phyloP scores from a whole-genome alignment of 371 early-diverging fungal genomes.

The Mortierella sp. region DNA sequence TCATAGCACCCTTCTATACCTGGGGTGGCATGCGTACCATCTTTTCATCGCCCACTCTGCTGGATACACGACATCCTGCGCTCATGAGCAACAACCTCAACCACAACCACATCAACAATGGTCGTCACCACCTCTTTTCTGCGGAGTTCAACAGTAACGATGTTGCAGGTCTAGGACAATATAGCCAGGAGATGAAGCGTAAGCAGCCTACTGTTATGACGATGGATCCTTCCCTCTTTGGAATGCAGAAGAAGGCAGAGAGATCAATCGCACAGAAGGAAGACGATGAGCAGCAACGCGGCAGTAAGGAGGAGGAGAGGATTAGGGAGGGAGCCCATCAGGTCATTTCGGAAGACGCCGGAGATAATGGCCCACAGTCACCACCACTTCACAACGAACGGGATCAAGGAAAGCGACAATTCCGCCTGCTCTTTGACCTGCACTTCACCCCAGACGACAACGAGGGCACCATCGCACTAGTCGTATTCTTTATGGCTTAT shows the following conservation, averaged over 20 bases:
- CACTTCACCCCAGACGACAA: constrained; percentile 13
- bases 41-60: constrained; percentile 19
- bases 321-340: background rate
- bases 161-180: background rate
- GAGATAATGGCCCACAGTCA: background rate
- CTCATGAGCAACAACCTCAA: background rate
- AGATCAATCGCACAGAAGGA: background rate
- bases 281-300: background rate
- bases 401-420: constrained; percentile 4
- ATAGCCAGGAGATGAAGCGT: background rate
- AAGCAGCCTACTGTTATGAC: constrained; percentile 4
- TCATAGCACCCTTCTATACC: constrained; percentile 4
- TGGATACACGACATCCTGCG: background rate
- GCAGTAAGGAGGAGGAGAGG: background rate
- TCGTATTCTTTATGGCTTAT: constrained; percentile 45
- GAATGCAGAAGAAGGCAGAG: background rate
- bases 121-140: background rate
- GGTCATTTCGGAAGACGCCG: background rate
- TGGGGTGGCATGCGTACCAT: constrained; percentile 11
- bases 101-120: background rate
- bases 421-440: constrained; percentile 27
- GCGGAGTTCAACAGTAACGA: background rate
- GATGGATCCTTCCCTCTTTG: constrained; percentile 16
- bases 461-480: background rate
- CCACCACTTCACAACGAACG: background rate